Evolutionary conservation across 805 yeast genomes (phyloP).

Genomic region (Metschnikowia colocasiae): DNA sequence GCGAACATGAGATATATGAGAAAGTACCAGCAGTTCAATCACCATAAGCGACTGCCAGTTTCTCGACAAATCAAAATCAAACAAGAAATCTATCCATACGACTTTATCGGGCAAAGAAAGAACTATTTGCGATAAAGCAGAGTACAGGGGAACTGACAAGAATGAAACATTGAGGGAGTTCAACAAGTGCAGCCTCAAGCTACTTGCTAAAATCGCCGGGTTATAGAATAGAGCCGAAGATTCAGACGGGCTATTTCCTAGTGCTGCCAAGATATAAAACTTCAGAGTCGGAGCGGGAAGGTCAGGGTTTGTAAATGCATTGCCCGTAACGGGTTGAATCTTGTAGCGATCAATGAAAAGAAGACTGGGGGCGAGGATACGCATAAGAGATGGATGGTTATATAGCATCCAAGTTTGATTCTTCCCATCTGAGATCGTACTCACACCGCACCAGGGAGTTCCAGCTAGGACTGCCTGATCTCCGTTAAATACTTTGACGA

Average conservation of each 20-base stretch:
- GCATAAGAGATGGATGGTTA: constrained; percentile 6
- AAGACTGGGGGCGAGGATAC: constrained; percentile 7
- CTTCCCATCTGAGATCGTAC: constrained; percentile 17
- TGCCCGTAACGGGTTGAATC: background rate
- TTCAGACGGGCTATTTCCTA: background rate
- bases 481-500: constrained; percentile 17
- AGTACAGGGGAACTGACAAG: constrained; percentile 8
- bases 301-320: constrained; percentile 6
- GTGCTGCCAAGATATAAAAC: constrained; percentile 2
- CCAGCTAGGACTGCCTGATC: constrained; percentile 4
- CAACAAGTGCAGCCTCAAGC: constrained; percentile 7
- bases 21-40: constrained; percentile 3
- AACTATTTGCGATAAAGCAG: background rate
- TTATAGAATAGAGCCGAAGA: constrained; percentile 12
- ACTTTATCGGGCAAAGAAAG: background rate
- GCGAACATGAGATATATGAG: background rate
- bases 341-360: constrained; percentile 9
- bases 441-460: constrained; percentile 30
- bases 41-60: constrained; percentile 1
- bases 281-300: constrained; percentile 5
- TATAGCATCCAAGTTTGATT: constrained; percentile 11
- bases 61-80: background rate
- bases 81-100: constrained; percentile 8
- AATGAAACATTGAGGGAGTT: constrained; percentile 11
- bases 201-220: constrained; percentile 5